Evolutionary conservation across 2,329 filamentous ascomycete genomes (phyloP), one percentile per base, ranked within the genome.

Genomic region (Nemania serpens): DNA sequence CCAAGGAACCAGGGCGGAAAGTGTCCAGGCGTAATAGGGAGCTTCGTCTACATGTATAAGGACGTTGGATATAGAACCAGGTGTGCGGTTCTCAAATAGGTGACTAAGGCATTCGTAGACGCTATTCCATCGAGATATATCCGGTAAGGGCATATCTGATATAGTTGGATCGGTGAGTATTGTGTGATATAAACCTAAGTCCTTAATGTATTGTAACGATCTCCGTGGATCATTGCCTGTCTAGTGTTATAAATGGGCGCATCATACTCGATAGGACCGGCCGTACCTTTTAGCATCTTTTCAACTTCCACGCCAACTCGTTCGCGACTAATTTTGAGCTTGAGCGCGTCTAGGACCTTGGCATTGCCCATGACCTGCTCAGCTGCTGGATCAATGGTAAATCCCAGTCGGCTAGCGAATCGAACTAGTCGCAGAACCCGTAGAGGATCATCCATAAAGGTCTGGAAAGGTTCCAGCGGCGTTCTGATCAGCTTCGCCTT

Each of bases 401-500:
- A 99, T 47, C 84, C 82, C 7, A 98, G 81, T 18, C 93, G 85
- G 70, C 91, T 96, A 4, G 94, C 91, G 76, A 99, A 98, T 58
- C 95, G 87, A 51, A 99, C 90, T 54, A 98, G 80, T 49, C 94
- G 86, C 62, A 98, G 78, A 3, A 98, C 90, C 17, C 95, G 85
- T 22, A 99, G 79, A 12, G 95, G 95, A 71, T 98, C 94, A 72
- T 98, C 94, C 74, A 88, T 92, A 77, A 99, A 98, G 0, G 94
- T 99, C 73, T 96, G 90, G 54, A 91, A 88, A 22, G 94, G 93
- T 54, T 93, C 89, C 43, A 98, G 77, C 0, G 94, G 94, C 2
- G 95, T 98, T 55, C 90, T 84, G 66, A 99, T 93, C 51, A 93
- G 79, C 62, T 85, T 84, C 1, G 81, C 78, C 36, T 82, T 75